A percentile compares a stretch with the other conserved stretches of the same genome.
Conservation (phyloP, 129 eudicot genomes). For the Pseudognaphalium luteoalbum region DNA sequence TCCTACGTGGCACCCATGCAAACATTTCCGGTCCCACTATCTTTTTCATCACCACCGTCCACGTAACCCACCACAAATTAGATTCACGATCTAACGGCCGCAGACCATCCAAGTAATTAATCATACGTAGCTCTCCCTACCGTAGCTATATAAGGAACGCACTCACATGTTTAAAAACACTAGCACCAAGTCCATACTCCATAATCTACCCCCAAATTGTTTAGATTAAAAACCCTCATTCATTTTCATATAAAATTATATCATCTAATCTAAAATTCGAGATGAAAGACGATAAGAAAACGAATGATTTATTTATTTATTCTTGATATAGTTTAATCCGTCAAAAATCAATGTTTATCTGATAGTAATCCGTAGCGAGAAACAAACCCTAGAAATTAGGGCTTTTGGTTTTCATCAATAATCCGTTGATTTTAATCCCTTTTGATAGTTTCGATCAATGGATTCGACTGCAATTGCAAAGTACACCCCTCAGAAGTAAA, state of each 20-base stretch:
- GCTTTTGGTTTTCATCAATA: neutral
- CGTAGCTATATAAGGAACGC: constrained; percentile 19
- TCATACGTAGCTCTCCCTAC: constrained; percentile 24
- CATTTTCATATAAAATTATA: neutral
- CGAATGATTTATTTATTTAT: neutral
- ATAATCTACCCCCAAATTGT: neutral
- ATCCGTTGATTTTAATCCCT: neutral
- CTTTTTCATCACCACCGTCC: constrained; percentile 18
- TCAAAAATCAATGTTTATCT: neutral
- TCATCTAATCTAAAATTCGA: neutral
- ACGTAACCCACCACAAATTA: constrained; percentile 9
- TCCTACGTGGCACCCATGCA: constrained; percentile 25
- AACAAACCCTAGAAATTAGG: neutral
- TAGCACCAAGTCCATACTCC: neutral
- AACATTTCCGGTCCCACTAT: constrained; percentile 8
- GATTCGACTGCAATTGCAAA: neutral
- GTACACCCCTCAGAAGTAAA: neutral
- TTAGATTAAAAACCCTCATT: neutral
- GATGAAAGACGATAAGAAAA: neutral
- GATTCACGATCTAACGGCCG: constrained; percentile 15
- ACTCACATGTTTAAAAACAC: neutral
- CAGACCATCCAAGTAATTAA: neutral
- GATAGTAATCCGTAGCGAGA: neutral
- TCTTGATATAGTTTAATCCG: neutral
- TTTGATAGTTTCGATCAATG: neutral